phyloP scores from a whole-genome alignment of 2,329 filamentous ascomycete species.

The Aspergillus ochraceus region DNA sequence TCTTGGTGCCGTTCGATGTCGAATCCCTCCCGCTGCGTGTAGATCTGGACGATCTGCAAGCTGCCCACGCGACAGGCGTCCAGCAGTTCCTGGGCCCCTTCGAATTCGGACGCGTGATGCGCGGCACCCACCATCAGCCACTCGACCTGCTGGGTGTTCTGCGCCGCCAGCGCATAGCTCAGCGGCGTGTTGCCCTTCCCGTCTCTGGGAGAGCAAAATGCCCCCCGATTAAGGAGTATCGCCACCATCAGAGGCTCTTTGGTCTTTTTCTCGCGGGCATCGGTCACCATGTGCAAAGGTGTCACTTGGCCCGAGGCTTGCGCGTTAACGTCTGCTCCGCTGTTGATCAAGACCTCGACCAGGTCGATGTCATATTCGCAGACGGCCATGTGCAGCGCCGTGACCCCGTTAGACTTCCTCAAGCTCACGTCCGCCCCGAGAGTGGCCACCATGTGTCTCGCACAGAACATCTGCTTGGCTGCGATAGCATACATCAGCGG shows the following conservation, averaged over 20 bases:
- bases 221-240: background rate
- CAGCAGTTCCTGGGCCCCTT: background rate
- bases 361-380: background rate
- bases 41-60: background rate
- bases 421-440: background rate
- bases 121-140: background rate
- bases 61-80: background rate
- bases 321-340: background rate
- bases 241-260: background rate
- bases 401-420: background rate
- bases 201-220: background rate
- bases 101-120: background rate
- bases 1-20: background rate
- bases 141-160: background rate
- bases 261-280: background rate
- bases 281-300: background rate
- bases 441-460: background rate
- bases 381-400: background rate
- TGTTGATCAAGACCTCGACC: background rate
- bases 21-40: background rate
- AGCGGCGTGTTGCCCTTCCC: background rate
- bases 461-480: background rate
- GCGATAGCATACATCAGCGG: background rate
- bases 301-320: background rate
- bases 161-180: background rate